A percentile compares a stretch with the other conserved stretches of the same genome.
Conservation (phyloP, 2,329 filamentous ascomycete genomes). For the Neonectria hederae region DNA sequence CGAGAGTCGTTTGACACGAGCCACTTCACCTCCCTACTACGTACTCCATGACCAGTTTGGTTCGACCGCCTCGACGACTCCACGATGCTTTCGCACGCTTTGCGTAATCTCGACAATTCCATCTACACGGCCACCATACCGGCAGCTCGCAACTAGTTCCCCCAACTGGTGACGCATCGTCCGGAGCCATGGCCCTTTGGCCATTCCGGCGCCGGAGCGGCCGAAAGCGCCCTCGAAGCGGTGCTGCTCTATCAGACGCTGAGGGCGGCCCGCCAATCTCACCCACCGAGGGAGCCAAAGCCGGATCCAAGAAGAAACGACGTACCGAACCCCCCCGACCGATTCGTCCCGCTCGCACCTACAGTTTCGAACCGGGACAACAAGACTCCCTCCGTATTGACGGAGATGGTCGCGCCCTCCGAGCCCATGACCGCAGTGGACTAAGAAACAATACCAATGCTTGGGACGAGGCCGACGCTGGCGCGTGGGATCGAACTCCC, state of each 20-base stretch:
- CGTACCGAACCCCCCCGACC: constrained; percentile 59
- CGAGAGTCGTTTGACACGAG: constrained; percentile 37
- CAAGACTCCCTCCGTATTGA: constrained; percentile 62
- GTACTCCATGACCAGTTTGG: constrained; percentile 39
- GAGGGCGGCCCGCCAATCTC: constrained; percentile 53
- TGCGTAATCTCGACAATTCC: constrained; percentile 37
- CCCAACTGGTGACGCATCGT: constrained; percentile 31
- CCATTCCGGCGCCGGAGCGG: constrained; percentile 80
- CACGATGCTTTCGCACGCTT: constrained; percentile 45
- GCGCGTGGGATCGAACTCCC: constrained; percentile 48
- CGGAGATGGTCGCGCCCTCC: constrained; percentile 29
- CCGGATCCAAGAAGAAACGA: constrained; percentile 52
- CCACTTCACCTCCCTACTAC: constrained; percentile 25
- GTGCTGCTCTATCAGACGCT: constrained; percentile 64
- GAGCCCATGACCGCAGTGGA: constrained; percentile 36
- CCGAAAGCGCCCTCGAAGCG: constrained; percentile 65
- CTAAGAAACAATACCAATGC: constrained; percentile 24
- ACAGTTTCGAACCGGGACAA: constrained; percentile 71
- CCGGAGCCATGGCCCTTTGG: constrained; percentile 77
- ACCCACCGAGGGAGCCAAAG: constrained; percentile 46
- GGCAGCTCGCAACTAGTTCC: constrained; percentile 35
- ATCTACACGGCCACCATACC: constrained; percentile 37
- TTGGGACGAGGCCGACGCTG: constrained; percentile 23
- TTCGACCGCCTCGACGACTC: constrained; percentile 38
- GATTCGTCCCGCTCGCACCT: constrained; percentile 59